These are phyloP conservation scores for Erigeron philadelphicus DNA, from an alignment of 140 eudicot species.

Conservation along the genomic window DNA sequence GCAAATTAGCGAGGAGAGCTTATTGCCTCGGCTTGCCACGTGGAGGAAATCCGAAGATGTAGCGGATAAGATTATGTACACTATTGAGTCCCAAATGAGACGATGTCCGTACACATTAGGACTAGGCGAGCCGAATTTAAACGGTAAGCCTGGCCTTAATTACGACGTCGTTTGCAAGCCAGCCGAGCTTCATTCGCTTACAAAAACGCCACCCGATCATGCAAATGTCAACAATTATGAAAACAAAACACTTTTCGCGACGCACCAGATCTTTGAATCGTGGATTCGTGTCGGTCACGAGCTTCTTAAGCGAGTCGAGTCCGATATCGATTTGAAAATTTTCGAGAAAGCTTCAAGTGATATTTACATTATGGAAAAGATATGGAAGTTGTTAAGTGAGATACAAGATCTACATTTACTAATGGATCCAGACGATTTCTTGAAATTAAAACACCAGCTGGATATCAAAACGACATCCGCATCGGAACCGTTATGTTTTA, in stretches of 20 bases:
- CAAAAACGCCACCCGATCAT: constrained; percentile 41
- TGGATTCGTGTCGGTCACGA: constrained; percentile 55
- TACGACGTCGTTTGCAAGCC: constrained; percentile 71
- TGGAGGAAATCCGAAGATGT: constrained; percentile 57
- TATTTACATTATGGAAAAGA: constrained; percentile 55
- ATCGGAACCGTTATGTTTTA: constrained; percentile 62
- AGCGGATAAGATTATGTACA: constrained; percentile 42
- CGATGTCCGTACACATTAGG: constrained; percentile 73
- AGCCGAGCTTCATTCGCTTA: constrained; percentile 47
- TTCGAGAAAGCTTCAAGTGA: constrained; percentile 42
- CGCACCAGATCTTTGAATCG: constrained; percentile 69
- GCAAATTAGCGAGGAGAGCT: constrained; percentile 64
- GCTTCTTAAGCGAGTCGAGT: constrained; percentile 43
- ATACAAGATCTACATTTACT: constrained; percentile 60
- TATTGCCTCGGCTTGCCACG: constrained; percentile 69
- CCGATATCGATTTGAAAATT: constrained; percentile 33
- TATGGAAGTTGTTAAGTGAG: constrained; percentile 50
- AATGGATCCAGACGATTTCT: constrained; percentile 79
- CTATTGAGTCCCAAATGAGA: constrained; percentile 70
- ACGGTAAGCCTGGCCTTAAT: constrained; percentile 64
- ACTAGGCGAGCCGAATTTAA: constrained; percentile 73
- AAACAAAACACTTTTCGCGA: constrained; percentile 49
- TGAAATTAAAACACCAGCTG: constrained; percentile 57
- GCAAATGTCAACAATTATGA: constrained; percentile 44
- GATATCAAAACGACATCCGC: constrained; percentile 47